Base-by-base conservation (phyloP, 305 asterid species). In the Fraxinus dipetala region DNA sequence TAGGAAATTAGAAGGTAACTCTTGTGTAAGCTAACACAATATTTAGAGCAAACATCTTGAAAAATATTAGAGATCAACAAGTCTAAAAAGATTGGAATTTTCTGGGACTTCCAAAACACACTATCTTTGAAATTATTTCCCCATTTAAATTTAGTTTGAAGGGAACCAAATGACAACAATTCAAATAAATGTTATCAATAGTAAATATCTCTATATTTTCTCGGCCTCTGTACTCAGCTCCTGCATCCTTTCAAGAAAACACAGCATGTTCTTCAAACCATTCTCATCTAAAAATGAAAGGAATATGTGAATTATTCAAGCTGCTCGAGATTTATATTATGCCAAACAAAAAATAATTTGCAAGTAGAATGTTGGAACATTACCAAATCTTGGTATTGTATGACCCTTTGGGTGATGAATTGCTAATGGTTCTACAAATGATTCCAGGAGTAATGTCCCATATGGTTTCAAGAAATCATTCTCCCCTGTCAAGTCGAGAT, bases 361-460 rank as follows among this genome's bases (percentile, higher is more conserved):
- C 16, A 24, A 38, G n/a, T 38, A n/a, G 59, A 45, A 67, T 34
- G 20, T 24, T 34, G 51, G 85, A 61, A 78, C 65, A n/a, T 89
- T 90, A 94, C 98, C 99, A 78, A 95, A 93, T 91, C 97, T 89
- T 10, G 98, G 99, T 51, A 95, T 89, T 1, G 98, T 95, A 81
- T 95, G 99, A 28, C 96, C 99, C 85, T 84, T 90, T 0, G 98
- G 99, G 87, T 96, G 99, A 18, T 87, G 93, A 83, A 96, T 91
- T 48, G 93, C 96, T 35, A 92, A 14, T 1, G 99, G 98, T 31
- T 94, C 92, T 35, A 89, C 85, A 79, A 72, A 96, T 6, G 95
- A 90, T 24, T 90, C 91, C 81, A 94, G 79, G 40, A 96, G 96
- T 77, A 91, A 89, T 0, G 83, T 87, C 24, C 98, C 99, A 77